These are phyloP conservation scores for Astragalus membranaceus DNA, from an alignment of 306 rosid species.

Conservation along the genomic window DNA sequence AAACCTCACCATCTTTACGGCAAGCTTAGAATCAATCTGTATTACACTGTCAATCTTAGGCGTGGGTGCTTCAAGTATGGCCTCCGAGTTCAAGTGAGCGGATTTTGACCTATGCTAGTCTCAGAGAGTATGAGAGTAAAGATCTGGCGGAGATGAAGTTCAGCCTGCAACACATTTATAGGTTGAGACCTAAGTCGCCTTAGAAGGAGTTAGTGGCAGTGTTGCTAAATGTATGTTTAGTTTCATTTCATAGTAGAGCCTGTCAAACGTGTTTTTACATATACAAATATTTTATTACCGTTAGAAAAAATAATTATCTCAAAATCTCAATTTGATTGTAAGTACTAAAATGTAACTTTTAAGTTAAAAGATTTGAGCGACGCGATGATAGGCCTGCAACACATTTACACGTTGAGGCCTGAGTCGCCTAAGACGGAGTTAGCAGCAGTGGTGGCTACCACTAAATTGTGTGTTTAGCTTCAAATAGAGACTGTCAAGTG, in stretches of 20 bases:
- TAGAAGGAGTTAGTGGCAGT: background rate
- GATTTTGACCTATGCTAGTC: background rate
- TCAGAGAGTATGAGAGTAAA: background rate
- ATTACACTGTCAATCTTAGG: background rate
- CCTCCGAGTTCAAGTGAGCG: background rate
- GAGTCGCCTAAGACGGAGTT: no score
- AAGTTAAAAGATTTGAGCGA: no score
- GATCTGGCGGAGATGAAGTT: background rate
- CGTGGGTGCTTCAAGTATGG: background rate
- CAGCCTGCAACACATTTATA: background rate
- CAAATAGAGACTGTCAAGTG: no score
- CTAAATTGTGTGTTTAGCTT: no score
- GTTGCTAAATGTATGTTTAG: background rate
- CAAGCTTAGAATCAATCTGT: constrained; percentile 22
- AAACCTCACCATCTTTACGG: constrained; percentile 22
- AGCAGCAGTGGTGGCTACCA: no score
- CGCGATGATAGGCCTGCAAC: no score
- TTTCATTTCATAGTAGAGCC: background rate
- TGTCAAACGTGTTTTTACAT: background rate
- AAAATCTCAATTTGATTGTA: no score
- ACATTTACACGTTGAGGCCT: no score
- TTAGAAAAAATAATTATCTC: no score
- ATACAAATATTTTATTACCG: background rate
- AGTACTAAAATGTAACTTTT: no score
- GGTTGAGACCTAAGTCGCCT: background rate